phyloP scores from a whole-genome alignment of 345 rosid genomes.

The Angophora floribunda region DNA sequence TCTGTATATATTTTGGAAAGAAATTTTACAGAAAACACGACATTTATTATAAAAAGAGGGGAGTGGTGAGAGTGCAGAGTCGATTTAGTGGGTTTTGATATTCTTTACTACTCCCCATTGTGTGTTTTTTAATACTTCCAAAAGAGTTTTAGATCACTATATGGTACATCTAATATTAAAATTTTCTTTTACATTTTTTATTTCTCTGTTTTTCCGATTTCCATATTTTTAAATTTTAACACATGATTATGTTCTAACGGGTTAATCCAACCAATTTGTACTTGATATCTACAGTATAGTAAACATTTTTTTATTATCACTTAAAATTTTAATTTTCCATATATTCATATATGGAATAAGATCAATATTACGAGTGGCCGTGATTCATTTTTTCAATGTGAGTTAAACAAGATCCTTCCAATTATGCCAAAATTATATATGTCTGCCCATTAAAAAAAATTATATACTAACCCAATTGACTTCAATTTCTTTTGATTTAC shows the following conservation, averaged over 20 bases:
- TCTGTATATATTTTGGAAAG: too few species aligned
- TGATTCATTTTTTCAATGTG: neutral
- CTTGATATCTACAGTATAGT: neutral
- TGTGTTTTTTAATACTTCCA: neutral
- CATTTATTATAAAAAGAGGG: neutral
- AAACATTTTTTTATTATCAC: neutral
- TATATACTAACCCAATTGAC: neutral
- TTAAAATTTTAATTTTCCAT: neutral
- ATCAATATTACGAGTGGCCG: neutral
- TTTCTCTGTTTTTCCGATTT: neutral
- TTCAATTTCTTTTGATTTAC: neutral
- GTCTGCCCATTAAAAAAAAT: neutral
- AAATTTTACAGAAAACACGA: too few species aligned
- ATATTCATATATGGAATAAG: neutral
- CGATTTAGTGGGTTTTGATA: neutral
- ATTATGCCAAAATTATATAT: neutral
- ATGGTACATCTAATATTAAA: neutral
- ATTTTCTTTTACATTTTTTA: neutral
- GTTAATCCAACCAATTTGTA: neutral
- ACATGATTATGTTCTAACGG: neutral
- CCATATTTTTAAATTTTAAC: neutral
- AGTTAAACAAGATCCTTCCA: neutral
- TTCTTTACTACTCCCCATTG: neutral
- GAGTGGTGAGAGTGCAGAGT: too few species aligned
- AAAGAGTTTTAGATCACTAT: neutral